A percentile compares a stretch with the other conserved stretches of the same genome.
Evolutionary conservation across 441 rosid species (phyloP).

Genomic region (Mallotus japonicus): DNA sequence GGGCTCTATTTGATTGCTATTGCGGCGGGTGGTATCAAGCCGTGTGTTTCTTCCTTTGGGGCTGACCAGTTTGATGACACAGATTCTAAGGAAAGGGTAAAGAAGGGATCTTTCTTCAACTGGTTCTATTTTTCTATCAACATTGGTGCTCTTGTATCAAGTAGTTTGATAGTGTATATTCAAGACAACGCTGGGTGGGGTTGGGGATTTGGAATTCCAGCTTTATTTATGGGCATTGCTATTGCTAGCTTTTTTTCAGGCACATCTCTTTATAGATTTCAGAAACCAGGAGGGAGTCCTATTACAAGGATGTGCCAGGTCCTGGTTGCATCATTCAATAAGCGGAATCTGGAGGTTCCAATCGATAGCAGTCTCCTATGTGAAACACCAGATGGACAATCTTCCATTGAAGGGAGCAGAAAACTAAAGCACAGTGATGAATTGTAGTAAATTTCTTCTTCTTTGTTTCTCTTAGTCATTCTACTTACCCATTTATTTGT

Average conservation of each 20-base stretch:
- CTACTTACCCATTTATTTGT: constrained; percentile 7
- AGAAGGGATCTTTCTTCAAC: constrained; percentile 80
- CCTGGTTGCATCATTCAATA: constrained; percentile 63
- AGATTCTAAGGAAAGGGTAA: constrained; percentile 63
- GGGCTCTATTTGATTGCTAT: constrained; percentile 86
- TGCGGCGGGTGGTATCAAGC: constrained; percentile 92
- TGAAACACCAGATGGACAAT: constrained; percentile 71
- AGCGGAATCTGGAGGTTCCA: constrained; percentile 55
- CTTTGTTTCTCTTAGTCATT: not conserved
- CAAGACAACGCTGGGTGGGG: constrained; percentile 94
- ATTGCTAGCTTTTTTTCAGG: constrained; percentile 76
- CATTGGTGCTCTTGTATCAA: constrained; percentile 71
- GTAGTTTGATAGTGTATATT: constrained; percentile 72
- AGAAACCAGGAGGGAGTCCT: constrained; percentile 83
- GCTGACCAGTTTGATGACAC: constrained; percentile 91
- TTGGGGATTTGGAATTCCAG: constrained; percentile 83
- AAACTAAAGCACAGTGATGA: constrained; percentile 72
- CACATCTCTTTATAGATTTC: constrained; percentile 77
- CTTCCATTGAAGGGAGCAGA: constrained; percentile 73
- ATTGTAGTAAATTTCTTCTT: constrained; percentile 41
- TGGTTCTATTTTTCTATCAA: constrained; percentile 87
- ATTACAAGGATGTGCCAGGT: constrained; percentile 75
- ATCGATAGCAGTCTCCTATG: constrained; percentile 53
- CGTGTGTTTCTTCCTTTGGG: constrained; percentile 83
- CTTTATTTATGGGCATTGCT: constrained; percentile 76